phyloP scores from a whole-genome alignment of 345 rosid genomes.

The Streptanthus diversifolius region DNA sequence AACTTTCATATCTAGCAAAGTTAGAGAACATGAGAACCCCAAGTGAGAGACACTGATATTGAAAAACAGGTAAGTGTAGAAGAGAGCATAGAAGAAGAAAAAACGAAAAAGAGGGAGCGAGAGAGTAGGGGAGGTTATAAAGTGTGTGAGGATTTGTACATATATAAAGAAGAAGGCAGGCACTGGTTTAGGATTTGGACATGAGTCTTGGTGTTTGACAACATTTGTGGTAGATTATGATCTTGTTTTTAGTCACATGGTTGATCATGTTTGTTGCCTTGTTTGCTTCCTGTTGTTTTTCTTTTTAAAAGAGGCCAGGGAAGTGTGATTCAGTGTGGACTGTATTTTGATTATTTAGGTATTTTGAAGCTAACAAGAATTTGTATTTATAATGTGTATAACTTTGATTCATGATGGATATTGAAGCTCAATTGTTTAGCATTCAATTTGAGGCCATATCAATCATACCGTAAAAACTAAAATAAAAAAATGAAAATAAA shows the following conservation, averaged over 20 bases:
- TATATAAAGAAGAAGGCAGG: conserved; percentile 22
- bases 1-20: conserved; percentile 61
- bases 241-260: conserved; percentile 5
- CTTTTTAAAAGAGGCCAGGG: background rate
- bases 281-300: conserved; percentile 28
- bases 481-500: background rate
- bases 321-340: conserved; percentile 25
- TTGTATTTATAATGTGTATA: conserved; percentile 20
- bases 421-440: background rate
- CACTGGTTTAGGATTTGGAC: conserved; percentile 24
- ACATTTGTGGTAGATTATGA: conserved; percentile 17
- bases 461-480: too few relatives aligned
- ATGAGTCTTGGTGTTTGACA: conserved; percentile 23
- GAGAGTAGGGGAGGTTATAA: background rate
- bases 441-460: too few relatives aligned
- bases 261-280: conserved; percentile 29
- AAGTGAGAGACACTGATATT: conserved; percentile 47
- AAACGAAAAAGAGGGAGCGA: background rate
- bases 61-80: conserved; percentile 9
- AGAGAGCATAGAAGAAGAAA: background rate
- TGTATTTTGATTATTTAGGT: background rate
- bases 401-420: conserved; percentile 9
- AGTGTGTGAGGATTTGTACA: conserved; percentile 24
- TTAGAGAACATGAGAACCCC: conserved; percentile 75
- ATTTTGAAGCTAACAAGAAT: background rate